Percentiles rank a stretch among this genome's conserved stretches.
These are phyloP conservation scores for Aspergillus funiculosus DNA, from an alignment of 495 filamentous ascomycete species.

Conservation along the genomic window DNA sequence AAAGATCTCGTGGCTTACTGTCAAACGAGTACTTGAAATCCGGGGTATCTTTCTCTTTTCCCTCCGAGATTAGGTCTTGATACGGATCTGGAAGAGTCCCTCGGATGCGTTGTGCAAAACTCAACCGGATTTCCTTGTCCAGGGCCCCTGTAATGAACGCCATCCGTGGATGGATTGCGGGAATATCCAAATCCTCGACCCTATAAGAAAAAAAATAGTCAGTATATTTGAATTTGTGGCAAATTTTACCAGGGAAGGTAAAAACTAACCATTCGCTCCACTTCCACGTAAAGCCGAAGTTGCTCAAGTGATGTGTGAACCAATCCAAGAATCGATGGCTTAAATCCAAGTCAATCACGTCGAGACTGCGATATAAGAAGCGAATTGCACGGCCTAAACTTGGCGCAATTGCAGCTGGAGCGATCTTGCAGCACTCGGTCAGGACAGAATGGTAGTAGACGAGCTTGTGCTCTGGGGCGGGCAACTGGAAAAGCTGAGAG, in stretches of 20 bases:
- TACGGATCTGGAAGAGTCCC: conserved; percentile 86
- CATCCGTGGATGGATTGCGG: conserved; percentile 77
- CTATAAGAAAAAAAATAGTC: conserved; percentile 33
- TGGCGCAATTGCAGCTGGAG: conserved; percentile 91
- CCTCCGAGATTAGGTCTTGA: conserved; percentile 70
- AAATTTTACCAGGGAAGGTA: not conserved
- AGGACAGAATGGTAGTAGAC: conserved; percentile 95
- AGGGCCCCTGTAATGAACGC: conserved; percentile 84
- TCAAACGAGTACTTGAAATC: conserved; percentile 86
- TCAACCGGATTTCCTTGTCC: conserved; percentile 95
- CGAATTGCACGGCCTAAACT: conserved; percentile 90
- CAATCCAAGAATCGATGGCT: conserved; percentile 87
- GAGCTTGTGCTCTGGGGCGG: conserved; percentile 83
- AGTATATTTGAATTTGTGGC: conserved; percentile 1
- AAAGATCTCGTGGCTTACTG: conserved; percentile 63
- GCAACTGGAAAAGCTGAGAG: conserved; percentile 85
- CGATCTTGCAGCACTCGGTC: conserved; percentile 91
- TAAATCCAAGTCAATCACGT: conserved; percentile 81
- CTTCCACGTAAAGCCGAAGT: conserved; percentile 99
- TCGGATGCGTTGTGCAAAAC: conserved; percentile 93
- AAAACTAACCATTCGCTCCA: conserved; percentile 84
- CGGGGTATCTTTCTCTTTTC: conserved; percentile 88
- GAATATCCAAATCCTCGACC: conserved; percentile 75
- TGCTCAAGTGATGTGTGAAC: conserved; percentile 97
- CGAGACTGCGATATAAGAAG: conserved; percentile 74